Evolutionary conservation across 2,329 filamentous ascomycete species (phyloP).

Genomic region (Fusarium marasasianum): DNA sequence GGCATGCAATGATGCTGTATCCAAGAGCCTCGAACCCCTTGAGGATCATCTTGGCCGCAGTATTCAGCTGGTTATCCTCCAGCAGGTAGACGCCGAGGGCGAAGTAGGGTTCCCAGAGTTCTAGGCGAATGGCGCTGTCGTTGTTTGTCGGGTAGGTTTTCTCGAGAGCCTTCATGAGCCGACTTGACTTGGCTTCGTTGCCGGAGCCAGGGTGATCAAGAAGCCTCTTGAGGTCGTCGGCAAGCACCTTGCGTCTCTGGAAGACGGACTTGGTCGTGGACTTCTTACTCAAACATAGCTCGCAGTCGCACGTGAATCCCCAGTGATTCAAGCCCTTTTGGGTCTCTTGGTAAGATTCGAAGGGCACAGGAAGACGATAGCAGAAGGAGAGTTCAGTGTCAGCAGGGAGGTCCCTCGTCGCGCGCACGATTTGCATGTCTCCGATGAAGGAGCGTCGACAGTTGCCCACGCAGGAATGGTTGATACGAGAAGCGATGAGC

Average conservation of each 20-base stretch:
- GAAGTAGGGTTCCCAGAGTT: background rate
- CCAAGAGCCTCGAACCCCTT: background rate
- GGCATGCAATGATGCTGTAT: background rate
- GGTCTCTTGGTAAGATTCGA: background rate
- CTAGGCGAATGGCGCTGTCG: background rate
- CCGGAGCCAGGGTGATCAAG: background rate
- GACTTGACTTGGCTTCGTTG: background rate
- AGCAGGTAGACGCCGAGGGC: background rate
- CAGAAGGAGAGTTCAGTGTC: background rate
- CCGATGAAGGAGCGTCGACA: conserved; percentile 5
- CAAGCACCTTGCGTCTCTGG: background rate
- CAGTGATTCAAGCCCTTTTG: background rate
- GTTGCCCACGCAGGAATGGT: background rate
- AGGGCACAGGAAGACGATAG: background rate
- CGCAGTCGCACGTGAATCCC: background rate
- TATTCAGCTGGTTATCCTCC: background rate
- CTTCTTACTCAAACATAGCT: background rate
- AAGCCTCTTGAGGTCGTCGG: background rate
- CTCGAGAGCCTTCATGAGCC: background rate
- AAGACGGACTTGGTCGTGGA: background rate
- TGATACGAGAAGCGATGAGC: background rate
- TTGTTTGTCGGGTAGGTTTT: background rate
- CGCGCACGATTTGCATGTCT: conserved; percentile 2
- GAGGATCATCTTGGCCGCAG: background rate
- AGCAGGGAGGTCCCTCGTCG: background rate